Base-by-base conservation (phyloP, 2,329 filamentous ascomycete species). In the Fusarium miscanthi region DNA sequence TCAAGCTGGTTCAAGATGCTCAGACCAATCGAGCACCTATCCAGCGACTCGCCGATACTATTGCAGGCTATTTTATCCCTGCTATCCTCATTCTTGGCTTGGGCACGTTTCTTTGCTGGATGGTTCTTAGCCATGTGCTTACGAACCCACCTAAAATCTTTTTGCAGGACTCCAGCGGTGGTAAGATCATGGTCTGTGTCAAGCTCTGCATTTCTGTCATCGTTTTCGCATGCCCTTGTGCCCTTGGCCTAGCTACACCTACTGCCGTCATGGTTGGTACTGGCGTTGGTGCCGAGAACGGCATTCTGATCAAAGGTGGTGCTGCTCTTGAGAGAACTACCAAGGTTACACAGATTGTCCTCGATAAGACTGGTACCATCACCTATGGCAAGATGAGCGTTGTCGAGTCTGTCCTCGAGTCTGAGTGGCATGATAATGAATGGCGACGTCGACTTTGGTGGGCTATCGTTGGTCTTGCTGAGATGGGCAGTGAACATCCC, bases 221-320 rank as follows among this genome's bases (percentile, higher is more conserved):
- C 78, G 96, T 98, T 25, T 98, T 99, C 81, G 96, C 96, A 8
- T 99, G 96, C 79, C 96, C 96, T 23, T 99, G 96, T 79, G 96
- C 96, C 3, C 89, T 99, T n/a, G 96, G 96, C 62, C 88, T 99
- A 23, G 95, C 94, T 30, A 98, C 96, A 3, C 96, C 96, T 5
- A 99, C 96, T 1, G 96, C 96, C 5, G 95, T 99, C 80, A 98
- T 99, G 96, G 96, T 99, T 35, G 96, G 96, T 46, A 98, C 96
- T n/a, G 96, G 96, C 66, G 91, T 98, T 37, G 96, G 96, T 56
- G 96, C 96, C 5, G 93, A 98, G 82, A 92, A 97, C 76, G 96
- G 96, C 30, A 99, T 99, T 75, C 86, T 99, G n/a, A 94, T 98
- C 81, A 99, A 99, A 83, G 95, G 96, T 60, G 96, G 96, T 62